Conservation (phyloP, 208 protist species). For the Blastocrithidia nonstop region DNA sequence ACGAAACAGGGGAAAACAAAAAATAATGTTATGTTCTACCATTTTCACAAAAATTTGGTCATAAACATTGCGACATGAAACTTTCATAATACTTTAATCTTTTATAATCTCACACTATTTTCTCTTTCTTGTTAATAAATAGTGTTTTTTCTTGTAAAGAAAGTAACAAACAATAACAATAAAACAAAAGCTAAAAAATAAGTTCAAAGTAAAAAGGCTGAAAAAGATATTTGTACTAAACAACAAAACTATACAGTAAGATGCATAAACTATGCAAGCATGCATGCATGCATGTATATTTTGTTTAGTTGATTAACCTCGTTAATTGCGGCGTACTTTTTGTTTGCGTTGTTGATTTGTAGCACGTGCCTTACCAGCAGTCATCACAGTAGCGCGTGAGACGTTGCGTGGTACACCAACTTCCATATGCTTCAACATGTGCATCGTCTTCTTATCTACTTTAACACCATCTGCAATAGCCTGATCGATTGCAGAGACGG, state of each 20-base stretch:
- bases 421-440: slow-evolving; percentile 78
- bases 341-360: slow-evolving; percentile 8
- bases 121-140: neutral
- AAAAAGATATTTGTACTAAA: slow-evolving; percentile 5
- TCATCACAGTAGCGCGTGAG: too few species aligned
- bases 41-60: too few species aligned
- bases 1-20: neutral
- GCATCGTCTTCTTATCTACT: slow-evolving; percentile 73
- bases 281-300: neutral
- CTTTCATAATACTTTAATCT: too few species aligned
- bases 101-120: slow-evolving; percentile 2
- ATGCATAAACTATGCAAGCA: neutral
- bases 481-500: slow-evolving; percentile 78
- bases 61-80: too few species aligned
- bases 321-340: slow-evolving; percentile 9
- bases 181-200: slow-evolving; percentile 2
- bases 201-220: slow-evolving; percentile 8
- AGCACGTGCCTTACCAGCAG: too few species aligned
- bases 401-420: slow-evolving; percentile 70
- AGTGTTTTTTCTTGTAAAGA: neutral
- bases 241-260: slow-evolving; percentile 5
- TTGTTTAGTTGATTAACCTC: neutral
- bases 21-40: slow-evolving; percentile 5
- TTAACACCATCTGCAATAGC: slow-evolving; percentile 68
- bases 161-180: neutral